Evolutionary conservation across 345 rosid genomes (phyloP).

Genomic region (Syzygium aqueum): DNA sequence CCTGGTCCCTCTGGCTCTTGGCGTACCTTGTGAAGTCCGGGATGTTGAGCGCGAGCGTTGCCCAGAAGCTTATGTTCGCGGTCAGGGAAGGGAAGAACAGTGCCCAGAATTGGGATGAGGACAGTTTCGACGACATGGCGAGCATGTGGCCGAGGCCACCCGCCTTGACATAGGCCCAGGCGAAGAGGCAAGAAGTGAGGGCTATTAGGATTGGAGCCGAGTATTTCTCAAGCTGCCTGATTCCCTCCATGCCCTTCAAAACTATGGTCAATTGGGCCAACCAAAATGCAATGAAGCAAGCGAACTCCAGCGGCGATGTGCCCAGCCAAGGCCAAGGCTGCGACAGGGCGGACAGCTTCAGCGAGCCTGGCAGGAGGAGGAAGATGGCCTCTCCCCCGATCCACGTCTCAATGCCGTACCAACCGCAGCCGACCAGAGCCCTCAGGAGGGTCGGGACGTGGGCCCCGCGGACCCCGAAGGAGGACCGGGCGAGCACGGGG

Average conservation of each 20-base stretch:
- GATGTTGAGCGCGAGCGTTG: constrained; percentile 79
- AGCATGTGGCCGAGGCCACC: constrained; percentile 78
- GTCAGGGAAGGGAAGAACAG: constrained; percentile 86
- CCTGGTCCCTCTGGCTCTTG: constrained; percentile 62
- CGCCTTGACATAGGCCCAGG: constrained; percentile 75
- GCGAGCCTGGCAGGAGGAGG: constrained; percentile 53
- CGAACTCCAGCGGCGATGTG: constrained; percentile 76
- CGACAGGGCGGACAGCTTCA: constrained; percentile 38
- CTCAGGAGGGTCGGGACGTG: constrained; percentile 78
- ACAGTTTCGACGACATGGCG: constrained; percentile 49
- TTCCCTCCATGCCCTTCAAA: constrained; percentile 83
- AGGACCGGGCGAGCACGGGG: constrained; percentile 83
- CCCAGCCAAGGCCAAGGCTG: constrained; percentile 63
- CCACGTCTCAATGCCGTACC: constrained; percentile 99
- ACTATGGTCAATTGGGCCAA: constrained; percentile 57
- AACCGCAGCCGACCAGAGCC: constrained; percentile 90
- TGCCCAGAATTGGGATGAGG: constrained; percentile 66
- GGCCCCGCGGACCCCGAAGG: constrained; percentile 80
- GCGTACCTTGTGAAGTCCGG: constrained; percentile 89
- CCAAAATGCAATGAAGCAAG: constrained; percentile 81
- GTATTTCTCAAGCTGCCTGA: constrained; percentile 68
- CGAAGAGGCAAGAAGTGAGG: constrained; percentile 59
- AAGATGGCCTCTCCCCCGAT: constrained; percentile 94
- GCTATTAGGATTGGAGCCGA: constrained; percentile 64
- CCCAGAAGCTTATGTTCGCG: constrained; percentile 96